Percentiles rank a stretch among this genome's conserved stretches.
Conservation (phyloP, 768 basidiomycete species). For the Lentinula aciculospora region DNA sequence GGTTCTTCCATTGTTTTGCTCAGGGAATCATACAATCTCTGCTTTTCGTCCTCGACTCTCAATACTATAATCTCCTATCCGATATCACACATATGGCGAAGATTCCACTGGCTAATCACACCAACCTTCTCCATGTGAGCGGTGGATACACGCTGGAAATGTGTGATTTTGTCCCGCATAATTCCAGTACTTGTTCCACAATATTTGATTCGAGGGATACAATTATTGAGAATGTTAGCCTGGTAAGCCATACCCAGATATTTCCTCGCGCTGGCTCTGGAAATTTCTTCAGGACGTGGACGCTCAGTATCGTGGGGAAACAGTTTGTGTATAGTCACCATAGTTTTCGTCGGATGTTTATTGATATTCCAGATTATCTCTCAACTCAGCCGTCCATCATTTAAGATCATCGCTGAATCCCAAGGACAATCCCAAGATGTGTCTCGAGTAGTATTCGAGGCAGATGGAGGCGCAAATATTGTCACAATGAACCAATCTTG, state of each 20-base stretch:
- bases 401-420: not conserved
- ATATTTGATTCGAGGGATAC: constrained; percentile 20
- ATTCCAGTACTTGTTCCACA: constrained; percentile 22
- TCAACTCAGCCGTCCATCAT: not conserved
- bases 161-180: constrained; percentile 40
- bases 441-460: not conserved
- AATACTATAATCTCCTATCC: constrained; percentile 29
- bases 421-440: too few relatives aligned
- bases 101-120: constrained; percentile 30
- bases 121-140: constrained; percentile 24
- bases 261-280: not conserved
- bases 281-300: not conserved
- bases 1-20: constrained; percentile 43
- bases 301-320: not conserved
- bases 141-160: constrained; percentile 27
- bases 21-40: constrained; percentile 48
- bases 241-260: not conserved
- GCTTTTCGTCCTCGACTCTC: constrained; percentile 38
- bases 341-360: not conserved
- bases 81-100: constrained; percentile 29
- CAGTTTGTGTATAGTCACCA: not conserved
- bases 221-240: not conserved
- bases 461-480: not conserved
- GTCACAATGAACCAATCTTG: constrained; percentile 32
- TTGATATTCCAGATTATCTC: not conserved